Conservation (phyloP, 768 basidiomycete genomes). For the Sutorius australiensis region DNA sequence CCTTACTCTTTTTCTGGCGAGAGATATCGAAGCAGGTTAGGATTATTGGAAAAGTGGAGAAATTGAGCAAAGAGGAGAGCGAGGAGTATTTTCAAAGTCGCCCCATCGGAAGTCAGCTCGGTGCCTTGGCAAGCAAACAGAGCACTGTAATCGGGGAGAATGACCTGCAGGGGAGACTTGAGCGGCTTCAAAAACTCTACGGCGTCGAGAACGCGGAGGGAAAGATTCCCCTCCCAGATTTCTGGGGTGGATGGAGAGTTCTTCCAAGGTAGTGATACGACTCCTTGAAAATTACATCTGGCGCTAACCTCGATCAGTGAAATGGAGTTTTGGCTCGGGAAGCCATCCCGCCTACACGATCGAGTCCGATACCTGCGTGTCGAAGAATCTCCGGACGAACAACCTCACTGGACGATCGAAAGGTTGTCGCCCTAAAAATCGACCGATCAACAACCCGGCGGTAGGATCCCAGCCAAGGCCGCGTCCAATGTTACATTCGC, state of each 20-base stretch:
- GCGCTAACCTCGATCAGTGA: constrained; percentile 51
- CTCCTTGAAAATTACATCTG: not conserved
- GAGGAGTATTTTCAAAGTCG: constrained; percentile 79
- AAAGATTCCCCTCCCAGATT: constrained; percentile 75
- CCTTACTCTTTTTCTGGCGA: constrained; percentile 88
- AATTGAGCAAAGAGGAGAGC: constrained; percentile 65
- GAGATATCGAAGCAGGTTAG: constrained; percentile 79
- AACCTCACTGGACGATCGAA: constrained; percentile 71
- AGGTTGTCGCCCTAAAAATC: constrained; percentile 63
- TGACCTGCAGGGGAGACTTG: constrained; percentile 58
- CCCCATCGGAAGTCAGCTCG: constrained; percentile 79
- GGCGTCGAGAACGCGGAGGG: constrained; percentile 37
- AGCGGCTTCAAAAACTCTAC: constrained; percentile 57
- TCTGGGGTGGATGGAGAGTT: constrained; percentile 97
- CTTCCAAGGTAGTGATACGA: constrained; percentile 65
- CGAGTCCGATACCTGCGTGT: constrained; percentile 73
- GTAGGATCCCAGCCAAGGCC: not conserved
- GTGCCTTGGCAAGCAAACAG: constrained; percentile 94
- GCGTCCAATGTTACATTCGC: not conserved
- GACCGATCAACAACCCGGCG: not conserved
- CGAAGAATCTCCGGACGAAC: constrained; percentile 43
- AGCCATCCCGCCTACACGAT: constrained; percentile 92
- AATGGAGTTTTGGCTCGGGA: constrained; percentile 96
- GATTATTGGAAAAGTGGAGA: constrained; percentile 83
- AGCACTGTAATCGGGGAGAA: constrained; percentile 74